Conservation (phyloP, 192 early-diverging fungal species). For the Physocladia obscura region DNA sequence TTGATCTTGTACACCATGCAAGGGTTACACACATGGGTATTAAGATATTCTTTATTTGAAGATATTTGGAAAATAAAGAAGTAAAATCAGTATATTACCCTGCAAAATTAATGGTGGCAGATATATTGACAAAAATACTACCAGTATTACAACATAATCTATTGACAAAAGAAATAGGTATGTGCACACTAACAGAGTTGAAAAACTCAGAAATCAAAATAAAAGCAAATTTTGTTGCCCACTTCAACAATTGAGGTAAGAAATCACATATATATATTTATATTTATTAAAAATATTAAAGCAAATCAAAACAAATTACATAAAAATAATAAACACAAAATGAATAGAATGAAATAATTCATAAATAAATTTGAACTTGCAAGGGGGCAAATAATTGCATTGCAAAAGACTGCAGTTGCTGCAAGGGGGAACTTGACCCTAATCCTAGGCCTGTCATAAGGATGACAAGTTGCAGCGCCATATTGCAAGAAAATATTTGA, state of each 20-base stretch:
- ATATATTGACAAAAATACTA: not conserved
- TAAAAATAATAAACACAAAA: too few relatives aligned
- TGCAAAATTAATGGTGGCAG: not conserved
- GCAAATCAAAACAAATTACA: not conserved
- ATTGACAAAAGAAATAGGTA: not conserved
- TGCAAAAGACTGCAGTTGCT: not conserved
- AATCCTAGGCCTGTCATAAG: not conserved
- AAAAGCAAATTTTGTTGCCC: too few relatives aligned
- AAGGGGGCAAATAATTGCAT: too few relatives aligned
- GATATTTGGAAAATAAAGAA: slow-evolving; percentile 11
- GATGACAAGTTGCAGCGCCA: not conserved
- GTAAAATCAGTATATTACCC: slow-evolving; percentile 17
- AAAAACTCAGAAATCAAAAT: not conserved
- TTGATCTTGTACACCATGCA: slow-evolving; percentile 23
- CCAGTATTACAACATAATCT: too few relatives aligned
- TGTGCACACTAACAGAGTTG: not conserved
- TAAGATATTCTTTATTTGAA: slow-evolving; percentile 31
- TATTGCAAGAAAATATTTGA: not conserved
- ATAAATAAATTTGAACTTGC: too few relatives aligned
- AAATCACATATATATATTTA: too few relatives aligned
- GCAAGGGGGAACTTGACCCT: too few relatives aligned
- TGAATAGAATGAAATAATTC: not conserved
- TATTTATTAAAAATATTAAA: not conserved
- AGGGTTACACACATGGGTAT: slow-evolving; percentile 41
- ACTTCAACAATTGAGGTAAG: too few relatives aligned